A percentile compares a stretch with the other conserved stretches of the same genome.
Conservation (phyloP, 768 basidiomycete species). For the Naganishia vishniacii region DNA sequence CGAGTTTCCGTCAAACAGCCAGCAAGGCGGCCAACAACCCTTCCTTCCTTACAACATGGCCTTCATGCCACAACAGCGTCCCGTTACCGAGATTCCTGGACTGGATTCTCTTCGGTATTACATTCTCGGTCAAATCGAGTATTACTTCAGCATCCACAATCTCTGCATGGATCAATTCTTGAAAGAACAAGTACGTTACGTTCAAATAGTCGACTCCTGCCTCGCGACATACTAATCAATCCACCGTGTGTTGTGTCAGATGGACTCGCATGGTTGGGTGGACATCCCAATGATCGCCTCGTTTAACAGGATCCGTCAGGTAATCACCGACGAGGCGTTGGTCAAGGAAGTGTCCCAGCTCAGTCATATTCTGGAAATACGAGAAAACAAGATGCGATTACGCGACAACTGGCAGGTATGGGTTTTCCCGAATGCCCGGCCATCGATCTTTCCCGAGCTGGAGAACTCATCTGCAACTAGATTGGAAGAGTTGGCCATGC, state of each 20-base stretch:
- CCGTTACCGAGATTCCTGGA: conserved; percentile 42
- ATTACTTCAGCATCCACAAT: conserved; percentile 85
- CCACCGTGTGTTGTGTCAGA: conserved; percentile 54
- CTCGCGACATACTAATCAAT: neutral
- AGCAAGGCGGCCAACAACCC: conserved; percentile 25
- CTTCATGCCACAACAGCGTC: conserved; percentile 42
- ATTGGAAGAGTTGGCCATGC: conserved; percentile 4
- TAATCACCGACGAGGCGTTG: conserved; percentile 57
- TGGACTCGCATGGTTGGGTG: conserved; percentile 87
- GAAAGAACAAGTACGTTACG: conserved; percentile 61
- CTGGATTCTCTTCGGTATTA: conserved; percentile 64
- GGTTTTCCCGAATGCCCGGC: conserved; percentile 60
- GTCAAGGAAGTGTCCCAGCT: conserved; percentile 66
- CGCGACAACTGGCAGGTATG: conserved; percentile 59
- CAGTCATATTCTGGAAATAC: conserved; percentile 67
- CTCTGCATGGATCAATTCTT: conserved; percentile 81
- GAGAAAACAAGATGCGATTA: conserved; percentile 62
- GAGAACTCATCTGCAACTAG: neutral
- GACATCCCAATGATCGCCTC: conserved; percentile 72
- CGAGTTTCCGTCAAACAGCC: conserved; percentile 28
- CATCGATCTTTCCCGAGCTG: conserved; percentile 29
- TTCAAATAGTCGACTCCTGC: neutral
- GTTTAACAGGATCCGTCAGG: conserved; percentile 71
- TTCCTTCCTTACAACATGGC: conserved; percentile 22
- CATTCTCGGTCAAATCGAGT: conserved; percentile 76